These are phyloP conservation scores for Amylocarpus encephaloides DNA, from an alignment of 2,329 filamentous ascomycete species.

Conservation along the genomic window DNA sequence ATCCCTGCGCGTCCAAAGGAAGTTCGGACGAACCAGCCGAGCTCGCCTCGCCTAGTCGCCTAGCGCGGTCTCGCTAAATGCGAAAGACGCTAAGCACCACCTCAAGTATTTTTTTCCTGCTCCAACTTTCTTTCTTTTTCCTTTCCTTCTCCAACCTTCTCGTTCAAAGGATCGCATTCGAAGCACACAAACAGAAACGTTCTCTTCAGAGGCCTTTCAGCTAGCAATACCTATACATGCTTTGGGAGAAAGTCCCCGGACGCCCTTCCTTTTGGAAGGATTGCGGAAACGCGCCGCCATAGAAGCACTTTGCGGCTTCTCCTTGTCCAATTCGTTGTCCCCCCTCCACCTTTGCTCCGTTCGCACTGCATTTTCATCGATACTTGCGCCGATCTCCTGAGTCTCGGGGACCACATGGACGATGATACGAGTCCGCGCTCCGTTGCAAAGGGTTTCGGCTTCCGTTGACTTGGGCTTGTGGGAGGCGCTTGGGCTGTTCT, in stretches of 20 bases:
- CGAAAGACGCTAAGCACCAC: background rate
- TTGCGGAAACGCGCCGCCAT: constrained; percentile 99
- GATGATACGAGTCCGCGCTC: constrained; percentile 84
- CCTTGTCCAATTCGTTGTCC: constrained; percentile 53
- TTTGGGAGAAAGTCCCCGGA: constrained; percentile 99
- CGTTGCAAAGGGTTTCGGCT: constrained; percentile 32
- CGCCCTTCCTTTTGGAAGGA: constrained; percentile 51
- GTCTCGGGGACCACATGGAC: constrained; percentile 53
- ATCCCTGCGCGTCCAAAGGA: background rate
- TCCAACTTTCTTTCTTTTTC: constrained; percentile 15
- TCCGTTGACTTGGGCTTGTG: constrained; percentile 23
- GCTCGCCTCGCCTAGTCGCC: background rate
- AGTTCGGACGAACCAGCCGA: too few species aligned
- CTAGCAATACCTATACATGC: constrained; percentile 42
- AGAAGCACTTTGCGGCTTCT: constrained; percentile 91
- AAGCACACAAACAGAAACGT: constrained; percentile 87
- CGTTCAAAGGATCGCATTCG: constrained; percentile 99
- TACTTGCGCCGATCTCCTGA: constrained; percentile 25
- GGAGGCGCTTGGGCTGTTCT: constrained; percentile 37
- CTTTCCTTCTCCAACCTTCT: constrained; percentile 61
- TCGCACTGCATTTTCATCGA: constrained; percentile 30
- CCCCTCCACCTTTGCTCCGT: constrained; percentile 33
- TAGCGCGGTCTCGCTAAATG: constrained; percentile 1
- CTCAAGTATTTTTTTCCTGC: constrained; percentile 5
- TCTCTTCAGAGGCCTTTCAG: constrained; percentile 34